Percentiles rank a stretch among this genome's conserved stretches.
phyloP scores from a whole-genome alignment of 768 basidiomycete species.

The Dacryopinax spathularia region DNA sequence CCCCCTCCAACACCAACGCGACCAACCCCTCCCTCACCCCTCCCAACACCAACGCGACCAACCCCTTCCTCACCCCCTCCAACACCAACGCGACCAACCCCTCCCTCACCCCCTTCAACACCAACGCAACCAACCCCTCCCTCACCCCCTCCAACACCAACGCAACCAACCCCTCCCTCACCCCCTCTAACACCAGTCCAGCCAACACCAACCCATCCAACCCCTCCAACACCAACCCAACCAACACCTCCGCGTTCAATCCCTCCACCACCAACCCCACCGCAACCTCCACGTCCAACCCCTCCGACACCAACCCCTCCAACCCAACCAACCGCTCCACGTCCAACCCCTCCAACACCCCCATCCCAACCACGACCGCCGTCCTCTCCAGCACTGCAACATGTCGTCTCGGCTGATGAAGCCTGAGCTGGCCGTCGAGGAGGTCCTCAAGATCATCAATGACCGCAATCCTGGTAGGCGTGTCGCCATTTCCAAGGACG shows the following conservation, averaged over 20 bases:
- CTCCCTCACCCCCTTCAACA: background rate
- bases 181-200: too few species aligned
- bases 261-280: too few species aligned
- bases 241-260: too few species aligned
- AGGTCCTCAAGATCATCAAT: background rate
- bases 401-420: background rate
- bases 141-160: background rate
- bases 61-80: background rate
- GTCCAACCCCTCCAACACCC: background rate
- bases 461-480: background rate
- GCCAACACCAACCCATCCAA: too few species aligned
- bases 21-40: background rate
- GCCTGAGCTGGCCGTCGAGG: background rate
- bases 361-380: too few species aligned
- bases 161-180: too few species aligned
- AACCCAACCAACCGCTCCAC: too few species aligned
- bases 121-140: background rate
- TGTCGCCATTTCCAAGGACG: background rate
- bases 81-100: background rate
- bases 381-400: background rate
- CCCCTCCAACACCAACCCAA: too few species aligned
- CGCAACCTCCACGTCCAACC: too few species aligned
- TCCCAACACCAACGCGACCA: too few species aligned
- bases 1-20: too few species aligned
- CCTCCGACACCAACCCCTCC: too few species aligned